Conservation (phyloP, 192 early-diverging fungal genomes). For the Coemansia sp. region DNA sequence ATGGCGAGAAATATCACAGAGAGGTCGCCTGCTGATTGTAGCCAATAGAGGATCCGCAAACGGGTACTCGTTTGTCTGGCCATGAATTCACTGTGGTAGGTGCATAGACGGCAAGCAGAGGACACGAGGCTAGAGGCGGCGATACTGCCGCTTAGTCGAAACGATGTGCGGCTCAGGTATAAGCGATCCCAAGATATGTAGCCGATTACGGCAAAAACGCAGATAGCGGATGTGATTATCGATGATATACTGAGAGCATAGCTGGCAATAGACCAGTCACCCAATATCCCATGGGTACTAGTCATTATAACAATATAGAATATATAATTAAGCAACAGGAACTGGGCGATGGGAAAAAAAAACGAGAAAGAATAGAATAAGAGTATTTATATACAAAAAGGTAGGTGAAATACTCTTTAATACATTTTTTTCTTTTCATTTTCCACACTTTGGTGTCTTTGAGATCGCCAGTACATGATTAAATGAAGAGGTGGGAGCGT, state of each 20-base stretch:
- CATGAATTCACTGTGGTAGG: not conserved
- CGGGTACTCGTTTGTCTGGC: not conserved
- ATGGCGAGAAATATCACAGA: constrained; percentile 5
- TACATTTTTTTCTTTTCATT: not conserved
- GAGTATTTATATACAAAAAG: not conserved
- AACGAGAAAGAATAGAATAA: not conserved
- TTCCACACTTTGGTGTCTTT: too few species aligned
- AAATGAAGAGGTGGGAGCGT: too few species aligned
- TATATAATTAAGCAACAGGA: not conserved
- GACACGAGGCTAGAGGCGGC: not conserved
- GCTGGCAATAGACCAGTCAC: constrained; percentile 16
- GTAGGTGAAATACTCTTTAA: not conserved
- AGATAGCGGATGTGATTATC: constrained; percentile 3
- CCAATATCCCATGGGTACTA: not conserved
- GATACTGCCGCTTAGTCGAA: constrained; percentile 19
- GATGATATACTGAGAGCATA: constrained; percentile 24
- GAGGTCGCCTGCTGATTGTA: constrained; percentile 9
- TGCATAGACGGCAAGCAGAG: constrained; percentile 7
- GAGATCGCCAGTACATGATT: too few species aligned
- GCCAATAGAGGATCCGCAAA: constrained; percentile 21
- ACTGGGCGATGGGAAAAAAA: not conserved
- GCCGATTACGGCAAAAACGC: not conserved
- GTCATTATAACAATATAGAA: constrained; percentile 2
- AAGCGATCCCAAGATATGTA: not conserved
- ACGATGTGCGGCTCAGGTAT: constrained; percentile 8